A percentile compares a stretch with the other conserved stretches of the same genome.
These are phyloP conservation scores for Zopfochytrium polystomum DNA, from an alignment of 371 early-diverging fungal genomes.

Conservation along the genomic window DNA sequence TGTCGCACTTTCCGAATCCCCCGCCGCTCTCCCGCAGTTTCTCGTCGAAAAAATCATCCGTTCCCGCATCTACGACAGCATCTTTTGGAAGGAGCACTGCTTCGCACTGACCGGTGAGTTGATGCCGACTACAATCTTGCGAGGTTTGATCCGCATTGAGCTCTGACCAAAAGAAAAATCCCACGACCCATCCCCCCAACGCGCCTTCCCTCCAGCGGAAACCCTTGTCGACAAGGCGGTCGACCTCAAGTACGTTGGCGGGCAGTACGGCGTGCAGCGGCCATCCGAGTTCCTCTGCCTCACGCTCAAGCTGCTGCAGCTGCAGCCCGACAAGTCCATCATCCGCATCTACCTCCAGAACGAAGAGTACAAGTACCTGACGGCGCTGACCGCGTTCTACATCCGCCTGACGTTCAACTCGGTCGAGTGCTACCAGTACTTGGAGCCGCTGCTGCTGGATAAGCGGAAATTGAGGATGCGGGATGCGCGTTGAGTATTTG, in stretches of 20 bases:
- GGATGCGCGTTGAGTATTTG: slow-evolving; percentile 9
- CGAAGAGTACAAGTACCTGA: slow-evolving; percentile 82
- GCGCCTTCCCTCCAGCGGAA: slow-evolving; percentile 58
- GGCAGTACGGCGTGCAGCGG: slow-evolving; percentile 77
- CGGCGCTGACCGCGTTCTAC: slow-evolving; percentile 88
- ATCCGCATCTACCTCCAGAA: slow-evolving; percentile 71
- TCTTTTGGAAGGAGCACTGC: slow-evolving; percentile 95
- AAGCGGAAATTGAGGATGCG: slow-evolving; percentile 77
- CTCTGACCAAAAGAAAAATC: not conserved
- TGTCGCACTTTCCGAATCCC: no score
- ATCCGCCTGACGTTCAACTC: slow-evolving; percentile 74
- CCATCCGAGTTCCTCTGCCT: slow-evolving; percentile 92
- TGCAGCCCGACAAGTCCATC: slow-evolving; percentile 87
- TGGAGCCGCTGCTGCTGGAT: slow-evolving; percentile 86
- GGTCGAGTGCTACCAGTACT: slow-evolving; percentile 73
- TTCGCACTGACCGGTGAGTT: slow-evolving; percentile 83
- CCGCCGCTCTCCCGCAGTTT: no score
- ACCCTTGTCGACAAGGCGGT: slow-evolving; percentile 88
- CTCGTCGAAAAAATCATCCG: slow-evolving; percentile 92
- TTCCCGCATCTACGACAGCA: slow-evolving; percentile 81
- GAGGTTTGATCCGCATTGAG: not conserved
- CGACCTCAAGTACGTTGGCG: slow-evolving; percentile 74
- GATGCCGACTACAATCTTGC: not conserved
- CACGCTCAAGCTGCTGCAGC: slow-evolving; percentile 79
- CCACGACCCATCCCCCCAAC: not conserved